Evolutionary conservation across 2,329 filamentous ascomycete genomes (phyloP).

Genomic region (Neofusicoccum kwambonambiense): DNA sequence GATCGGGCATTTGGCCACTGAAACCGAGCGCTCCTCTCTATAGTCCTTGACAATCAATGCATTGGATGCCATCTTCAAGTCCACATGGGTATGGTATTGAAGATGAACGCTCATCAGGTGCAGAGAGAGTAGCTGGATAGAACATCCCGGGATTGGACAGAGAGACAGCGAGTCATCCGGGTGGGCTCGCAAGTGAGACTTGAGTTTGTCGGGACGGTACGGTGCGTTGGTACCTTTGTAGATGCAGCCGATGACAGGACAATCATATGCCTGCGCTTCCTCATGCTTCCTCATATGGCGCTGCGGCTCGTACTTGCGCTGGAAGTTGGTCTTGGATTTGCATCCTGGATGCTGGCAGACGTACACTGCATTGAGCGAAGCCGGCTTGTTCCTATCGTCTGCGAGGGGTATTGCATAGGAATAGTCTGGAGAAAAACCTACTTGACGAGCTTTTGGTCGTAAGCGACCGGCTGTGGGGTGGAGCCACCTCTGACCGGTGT

Average conservation of each 20-base stretch:
- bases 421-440: no score
- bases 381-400: neutral
- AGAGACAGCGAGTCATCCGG: neutral
- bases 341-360: conserved; percentile 22
- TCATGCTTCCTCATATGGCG: conserved; percentile 25
- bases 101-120: neutral
- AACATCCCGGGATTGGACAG: neutral
- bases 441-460: no score
- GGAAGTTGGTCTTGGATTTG: conserved; percentile 22
- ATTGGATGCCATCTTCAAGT: neutral
- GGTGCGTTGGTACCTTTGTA: neutral
- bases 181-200: conserved; percentile 16
- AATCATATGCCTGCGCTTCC: conserved; percentile 5
- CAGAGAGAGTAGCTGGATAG: neutral
- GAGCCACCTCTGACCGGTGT: no score
- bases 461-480: no score
- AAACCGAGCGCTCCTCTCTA: neutral
- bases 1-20: neutral
- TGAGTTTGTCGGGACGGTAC: conserved; percentile 16
- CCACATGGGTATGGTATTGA: neutral
- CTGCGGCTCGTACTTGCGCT: conserved; percentile 25
- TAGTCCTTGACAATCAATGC: neutral
- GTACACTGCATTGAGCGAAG: conserved; percentile 15
- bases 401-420: neutral
- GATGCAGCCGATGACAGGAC: conserved; percentile 19